Evolutionary conservation across 2,329 filamentous ascomycete genomes (phyloP), one percentile per base, ranked within the genome.

Genomic region (Trichoderma lentiforme): DNA sequence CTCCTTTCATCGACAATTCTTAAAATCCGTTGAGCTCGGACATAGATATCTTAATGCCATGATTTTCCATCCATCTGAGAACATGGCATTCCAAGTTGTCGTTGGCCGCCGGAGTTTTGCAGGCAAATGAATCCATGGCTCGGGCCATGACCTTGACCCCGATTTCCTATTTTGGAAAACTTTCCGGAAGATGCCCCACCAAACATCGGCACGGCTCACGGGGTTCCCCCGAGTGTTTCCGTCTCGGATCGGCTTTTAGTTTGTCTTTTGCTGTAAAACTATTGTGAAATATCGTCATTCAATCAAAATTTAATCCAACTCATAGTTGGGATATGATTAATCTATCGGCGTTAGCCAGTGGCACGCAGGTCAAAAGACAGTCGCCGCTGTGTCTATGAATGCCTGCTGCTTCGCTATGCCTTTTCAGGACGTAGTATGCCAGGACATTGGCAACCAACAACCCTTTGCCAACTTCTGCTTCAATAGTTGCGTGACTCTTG

Each of bases 151-250:
- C 30, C 30, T 24, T 61, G 26, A 14, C 18, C 14, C 18, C 18
- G 18, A 32, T 68, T 60, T 39, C 65, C 65, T 43, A 21, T 61
- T 61, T 32, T 24, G 66, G 66, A 32, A 69, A 26, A 51, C 36
- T 60, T 69, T 69, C 66, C 66, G 66, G 66, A 69, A 6, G 26
- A 34, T 21, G 28, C 66, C 56, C 66, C 66, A n/a, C 66, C n/a
- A 12, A 5, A 34, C 5, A 1, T 30, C 32, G 24, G 28, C 66
- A 12, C 8, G 3, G 4, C 9, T 18, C 30, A 24, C 11, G 11
- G 4, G 36, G 11, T 15, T 39, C 14, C 32, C 26, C 14, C 53
- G 53, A 28, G 26, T 51, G 2, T 21, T 34, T 34, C 28, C 32
- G 8, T 8, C 32, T 15, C 11, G 6, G 6, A 30, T 6, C 12